phyloP scores from a whole-genome alignment of 768 basidiomycete species.

The Pleurotus sapidus region DNA sequence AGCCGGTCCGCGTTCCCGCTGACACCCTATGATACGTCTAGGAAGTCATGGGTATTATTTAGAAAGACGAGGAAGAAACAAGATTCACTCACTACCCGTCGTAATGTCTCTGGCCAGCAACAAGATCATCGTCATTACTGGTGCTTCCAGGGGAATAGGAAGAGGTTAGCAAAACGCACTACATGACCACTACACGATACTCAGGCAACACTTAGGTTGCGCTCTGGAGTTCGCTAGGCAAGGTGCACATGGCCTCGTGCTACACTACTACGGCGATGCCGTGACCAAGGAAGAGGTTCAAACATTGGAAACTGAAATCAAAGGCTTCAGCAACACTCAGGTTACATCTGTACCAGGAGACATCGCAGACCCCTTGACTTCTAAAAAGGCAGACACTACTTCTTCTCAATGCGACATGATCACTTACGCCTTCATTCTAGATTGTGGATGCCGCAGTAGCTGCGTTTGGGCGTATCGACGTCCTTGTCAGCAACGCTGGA shows the following conservation, averaged over 20 bases:
- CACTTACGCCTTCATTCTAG: constrained; percentile 27
- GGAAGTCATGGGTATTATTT: neutral
- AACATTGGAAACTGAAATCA: constrained; percentile 44
- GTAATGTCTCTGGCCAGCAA: constrained; percentile 41
- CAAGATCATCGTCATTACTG: constrained; percentile 71
- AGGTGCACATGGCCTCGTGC: constrained; percentile 58
- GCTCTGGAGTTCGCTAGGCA: constrained; percentile 64
- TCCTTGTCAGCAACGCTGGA: constrained; percentile 45
- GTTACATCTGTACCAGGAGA: constrained; percentile 60
- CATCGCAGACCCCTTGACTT: constrained; percentile 56
- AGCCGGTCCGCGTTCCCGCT: neutral
- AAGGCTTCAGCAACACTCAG: constrained; percentile 28
- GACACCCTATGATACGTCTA: neutral
- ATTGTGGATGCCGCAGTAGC: constrained; percentile 59
- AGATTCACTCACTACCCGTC: neutral
- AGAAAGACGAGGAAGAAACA: neutral
- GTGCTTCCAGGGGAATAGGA: constrained; percentile 73
- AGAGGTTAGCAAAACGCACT: constrained; percentile 26
- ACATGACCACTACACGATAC: neutral
- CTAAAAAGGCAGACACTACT: constrained; percentile 40
- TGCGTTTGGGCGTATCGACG: constrained; percentile 64
- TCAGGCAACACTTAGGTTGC: constrained; percentile 16
- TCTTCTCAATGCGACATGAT: neutral
- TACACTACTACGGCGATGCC: constrained; percentile 67
- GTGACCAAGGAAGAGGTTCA: constrained; percentile 48